Percentiles rank a stretch among this genome's conserved stretches.
Evolutionary conservation across 305 asterid species (phyloP).

Genomic region (Fraxinus greggii): DNA sequence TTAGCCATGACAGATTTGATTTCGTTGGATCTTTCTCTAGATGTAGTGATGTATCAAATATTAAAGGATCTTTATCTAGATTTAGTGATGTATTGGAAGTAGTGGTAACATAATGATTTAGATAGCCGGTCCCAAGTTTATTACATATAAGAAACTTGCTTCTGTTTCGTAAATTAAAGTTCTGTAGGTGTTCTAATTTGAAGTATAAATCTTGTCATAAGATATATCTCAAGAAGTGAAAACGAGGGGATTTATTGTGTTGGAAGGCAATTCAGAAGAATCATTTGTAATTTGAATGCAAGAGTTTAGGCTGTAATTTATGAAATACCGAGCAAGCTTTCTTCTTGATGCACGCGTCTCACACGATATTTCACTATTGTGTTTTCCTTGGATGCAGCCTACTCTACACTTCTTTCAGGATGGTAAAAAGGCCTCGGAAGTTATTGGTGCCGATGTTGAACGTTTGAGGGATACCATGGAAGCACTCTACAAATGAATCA

Average conservation of each 20-base stretch:
- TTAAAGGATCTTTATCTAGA: neutral
- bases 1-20: neutral
- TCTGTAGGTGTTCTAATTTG: neutral
- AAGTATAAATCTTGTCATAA: neutral
- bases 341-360: neutral
- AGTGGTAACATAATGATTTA: neutral
- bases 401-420: conserved; percentile 81
- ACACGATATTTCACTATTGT: neutral
- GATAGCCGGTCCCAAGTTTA: neutral
- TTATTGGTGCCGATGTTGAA: conserved; percentile 76
- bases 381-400: conserved; percentile 54
- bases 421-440: conserved; percentile 70
- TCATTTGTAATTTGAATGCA: neutral
- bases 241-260: neutral
- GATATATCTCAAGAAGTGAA: neutral
- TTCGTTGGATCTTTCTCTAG: neutral
- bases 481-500: conserved; percentile 57
- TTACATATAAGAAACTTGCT: neutral
- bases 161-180: neutral
- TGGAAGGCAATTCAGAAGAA: neutral
- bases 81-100: neutral
- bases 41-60: neutral
- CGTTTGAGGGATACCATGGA: conserved; percentile 78
- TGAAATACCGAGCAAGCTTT: neutral
- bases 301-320: neutral